These are phyloP conservation scores for Letharia lupina DNA, from an alignment of 495 filamentous ascomycete species.

Conservation along the genomic window DNA sequence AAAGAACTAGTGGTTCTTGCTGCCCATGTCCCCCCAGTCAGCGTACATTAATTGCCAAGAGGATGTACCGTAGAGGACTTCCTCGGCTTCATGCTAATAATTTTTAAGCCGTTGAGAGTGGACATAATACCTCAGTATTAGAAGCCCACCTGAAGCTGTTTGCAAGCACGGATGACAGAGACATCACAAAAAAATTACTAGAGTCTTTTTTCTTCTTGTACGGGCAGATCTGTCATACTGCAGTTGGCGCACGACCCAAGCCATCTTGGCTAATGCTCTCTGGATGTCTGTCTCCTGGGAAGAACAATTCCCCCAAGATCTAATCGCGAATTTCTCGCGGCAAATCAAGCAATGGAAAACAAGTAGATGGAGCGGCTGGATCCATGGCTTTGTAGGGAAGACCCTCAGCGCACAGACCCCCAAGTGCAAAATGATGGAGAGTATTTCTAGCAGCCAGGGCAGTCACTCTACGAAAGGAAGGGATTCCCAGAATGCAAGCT, in stretches of 20 bases:
- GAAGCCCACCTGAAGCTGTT: neutral
- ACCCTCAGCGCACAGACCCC: no score
- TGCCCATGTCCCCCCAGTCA: neutral
- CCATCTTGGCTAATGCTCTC: neutral
- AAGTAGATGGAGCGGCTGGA: no score
- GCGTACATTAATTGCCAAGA: neutral
- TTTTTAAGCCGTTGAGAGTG: neutral
- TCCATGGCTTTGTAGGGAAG: no score
- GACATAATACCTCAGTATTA: neutral
- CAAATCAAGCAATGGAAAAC: no score
- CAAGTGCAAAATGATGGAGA: no score
- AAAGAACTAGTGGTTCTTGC: no score
- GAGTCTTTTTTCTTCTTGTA: neutral
- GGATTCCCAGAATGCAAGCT: neutral
- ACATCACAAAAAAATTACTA: neutral
- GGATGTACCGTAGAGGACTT: neutral
- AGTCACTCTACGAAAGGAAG: neutral
- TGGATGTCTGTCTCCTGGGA: neutral
- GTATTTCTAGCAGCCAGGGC: no score
- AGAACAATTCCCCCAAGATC: neutral
- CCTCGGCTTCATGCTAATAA: neutral
- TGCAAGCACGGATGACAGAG: neutral
- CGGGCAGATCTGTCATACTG: neutral
- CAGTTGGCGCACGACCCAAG: neutral
- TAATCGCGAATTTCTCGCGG: no score